A percentile compares a stretch with the other conserved stretches of the same genome.
phyloP scores from a whole-genome alignment of 148 eudicot genomes.

The Arbutus unedo region DNA sequence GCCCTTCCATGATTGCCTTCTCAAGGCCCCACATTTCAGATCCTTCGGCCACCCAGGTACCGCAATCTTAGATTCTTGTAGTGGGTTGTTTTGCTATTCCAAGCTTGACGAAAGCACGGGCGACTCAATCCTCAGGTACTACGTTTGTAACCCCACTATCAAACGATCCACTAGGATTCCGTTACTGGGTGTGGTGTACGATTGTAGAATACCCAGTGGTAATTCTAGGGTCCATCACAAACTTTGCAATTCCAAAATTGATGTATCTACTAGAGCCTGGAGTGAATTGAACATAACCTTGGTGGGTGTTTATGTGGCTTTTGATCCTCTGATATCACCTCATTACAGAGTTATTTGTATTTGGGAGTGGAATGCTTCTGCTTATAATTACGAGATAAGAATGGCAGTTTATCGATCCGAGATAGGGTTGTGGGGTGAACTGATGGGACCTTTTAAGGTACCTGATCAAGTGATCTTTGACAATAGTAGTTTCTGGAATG shows the following conservation, averaged over 20 bases:
- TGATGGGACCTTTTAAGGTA: slow-evolving; percentile 13
- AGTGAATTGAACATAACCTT: slow-evolving; percentile 3
- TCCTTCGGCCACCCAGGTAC: slow-evolving; percentile 15
- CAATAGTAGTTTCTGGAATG: slow-evolving; percentile 18
- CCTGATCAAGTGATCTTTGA: slow-evolving; percentile 4
- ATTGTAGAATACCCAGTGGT: not conserved
- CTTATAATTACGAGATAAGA: slow-evolving; percentile 1
- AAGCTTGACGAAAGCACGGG: slow-evolving; percentile 7
- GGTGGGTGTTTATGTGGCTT: slow-evolving; percentile 10
- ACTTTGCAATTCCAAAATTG: slow-evolving; percentile 5
- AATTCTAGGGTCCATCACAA: slow-evolving; percentile 11
- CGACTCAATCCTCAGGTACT: slow-evolving; percentile 6
- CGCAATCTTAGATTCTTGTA: slow-evolving; percentile 12
- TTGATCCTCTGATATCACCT: slow-evolving; percentile 16
- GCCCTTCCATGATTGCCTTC: not conserved
- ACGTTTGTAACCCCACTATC: slow-evolving; percentile 18
- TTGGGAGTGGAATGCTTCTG: slow-evolving; percentile 5
- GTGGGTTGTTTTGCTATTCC: slow-evolving; percentile 19
- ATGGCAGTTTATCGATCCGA: not conserved
- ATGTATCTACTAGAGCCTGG: slow-evolving; percentile 2
- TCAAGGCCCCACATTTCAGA: slow-evolving; percentile 12
- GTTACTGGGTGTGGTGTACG: slow-evolving; percentile 2
- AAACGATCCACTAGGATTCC: slow-evolving; percentile 13
- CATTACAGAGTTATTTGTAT: slow-evolving; percentile 17
- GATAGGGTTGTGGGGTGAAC: slow-evolving; percentile 17